Evolutionary conservation across 208 protist species (phyloP).

Genomic region (Leishmania gerbilli): DNA sequence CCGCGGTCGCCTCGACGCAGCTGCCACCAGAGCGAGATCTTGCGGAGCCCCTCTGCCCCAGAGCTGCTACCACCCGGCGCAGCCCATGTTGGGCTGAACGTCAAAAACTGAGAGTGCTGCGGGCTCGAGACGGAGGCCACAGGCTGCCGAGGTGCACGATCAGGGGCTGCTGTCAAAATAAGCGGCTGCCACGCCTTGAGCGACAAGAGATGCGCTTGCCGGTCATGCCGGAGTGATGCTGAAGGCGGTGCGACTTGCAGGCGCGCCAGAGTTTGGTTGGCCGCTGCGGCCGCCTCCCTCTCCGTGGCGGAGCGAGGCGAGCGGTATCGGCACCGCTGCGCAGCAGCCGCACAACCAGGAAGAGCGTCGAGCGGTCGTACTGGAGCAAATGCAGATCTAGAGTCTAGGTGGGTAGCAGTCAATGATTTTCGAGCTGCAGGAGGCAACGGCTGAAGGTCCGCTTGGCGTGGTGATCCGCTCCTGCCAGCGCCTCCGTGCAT

Average conservation of each 20-base stretch:
- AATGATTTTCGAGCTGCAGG: not conserved
- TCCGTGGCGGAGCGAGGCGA: not conserved
- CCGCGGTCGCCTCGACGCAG: not conserved
- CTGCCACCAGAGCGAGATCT: not conserved
- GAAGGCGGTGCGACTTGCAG: not conserved
- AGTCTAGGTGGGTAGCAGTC: not conserved
- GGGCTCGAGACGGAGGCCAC: conserved; percentile 1
- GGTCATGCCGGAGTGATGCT: not conserved
- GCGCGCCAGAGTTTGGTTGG: conserved; percentile 14
- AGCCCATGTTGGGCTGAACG: not conserved
- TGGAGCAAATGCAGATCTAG: not conserved
- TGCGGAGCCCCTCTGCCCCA: not conserved
- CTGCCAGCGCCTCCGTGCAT: not conserved
- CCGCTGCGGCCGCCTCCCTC: not conserved
- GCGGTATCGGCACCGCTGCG: not conserved
- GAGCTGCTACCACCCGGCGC: not conserved
- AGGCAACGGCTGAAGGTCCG: not conserved
- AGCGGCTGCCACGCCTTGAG: conserved; percentile 22
- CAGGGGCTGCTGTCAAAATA: not conserved
- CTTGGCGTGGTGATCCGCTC: not conserved
- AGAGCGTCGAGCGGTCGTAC: not conserved
- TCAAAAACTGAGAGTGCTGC: not conserved
- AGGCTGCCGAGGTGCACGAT: not conserved
- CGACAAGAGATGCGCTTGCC: not conserved
- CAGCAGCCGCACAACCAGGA: not conserved